Base-by-base conservation (phyloP, 495 filamentous ascomycete species). In the Neurospora discreta region DNA sequence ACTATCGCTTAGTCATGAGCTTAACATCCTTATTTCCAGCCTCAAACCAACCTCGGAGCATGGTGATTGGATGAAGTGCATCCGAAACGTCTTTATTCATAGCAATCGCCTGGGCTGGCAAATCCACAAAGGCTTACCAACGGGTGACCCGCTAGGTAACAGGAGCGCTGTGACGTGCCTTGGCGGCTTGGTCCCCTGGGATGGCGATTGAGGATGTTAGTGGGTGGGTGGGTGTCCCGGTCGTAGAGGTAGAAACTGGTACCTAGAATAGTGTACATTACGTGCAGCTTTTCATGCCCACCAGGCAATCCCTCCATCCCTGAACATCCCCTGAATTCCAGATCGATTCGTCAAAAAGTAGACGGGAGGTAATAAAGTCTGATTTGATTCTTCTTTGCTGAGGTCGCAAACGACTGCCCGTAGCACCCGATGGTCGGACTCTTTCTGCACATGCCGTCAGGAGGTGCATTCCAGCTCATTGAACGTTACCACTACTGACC, bases 101-200 rank as follows among this genome's bases (percentile, higher is more conserved):
- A 69, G 71, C 71, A 68, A 69, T n/a, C n/a, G n/a, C n/a, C n/a
- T n/a, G n/a, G n/a, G n/a, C 30, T 40, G 39, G 23, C 23, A 60
- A 60, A 16, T 16, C 46, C 46, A 60, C 13, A 30, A 16, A 60
- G 13, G 52, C 52, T 15, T 16, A 65, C 33, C 26, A 65, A 65
- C 26, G 52, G 52, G 52, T 36, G 40, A 23, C 38, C 70, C 70
- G 18, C n/a, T 39, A n/a, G n/a, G n/a, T n/a, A 33, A 30, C 69
- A 73, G 38, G 38, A 38, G 72, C 44, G 68, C 73, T 74, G 73
- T 72, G 71, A 74, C 73, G 73, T 74, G 40, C 70, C 70, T 23
- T 65, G n/a, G 68, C 68, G 60, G 33, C 69, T 30, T 58, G 39
- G 72, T 73, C 69, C 69, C 72, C 72, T 73, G 72, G 71, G 52